Percentiles rank a stretch among this genome's conserved stretches.
Conservation (phyloP, 2,329 filamentous ascomycete genomes). For the Hortaea werneckii region DNA sequence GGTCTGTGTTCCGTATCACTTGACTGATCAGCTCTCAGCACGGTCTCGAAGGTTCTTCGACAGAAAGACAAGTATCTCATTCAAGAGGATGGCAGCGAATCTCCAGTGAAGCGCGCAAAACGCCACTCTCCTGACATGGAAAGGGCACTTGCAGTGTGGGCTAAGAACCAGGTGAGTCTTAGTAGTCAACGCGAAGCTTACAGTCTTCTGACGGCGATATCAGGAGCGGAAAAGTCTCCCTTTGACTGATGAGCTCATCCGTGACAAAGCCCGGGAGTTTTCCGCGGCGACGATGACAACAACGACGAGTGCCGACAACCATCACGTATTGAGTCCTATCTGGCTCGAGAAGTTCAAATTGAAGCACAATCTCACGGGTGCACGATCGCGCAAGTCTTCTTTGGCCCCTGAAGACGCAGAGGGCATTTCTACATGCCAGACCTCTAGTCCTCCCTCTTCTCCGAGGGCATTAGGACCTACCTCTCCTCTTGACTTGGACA, state of each 20-base stretch:
- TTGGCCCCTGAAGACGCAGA: constrained; percentile 58
- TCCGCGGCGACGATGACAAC: constrained; percentile 30
- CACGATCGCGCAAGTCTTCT: constrained; percentile 46
- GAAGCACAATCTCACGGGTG: constrained; percentile 58
- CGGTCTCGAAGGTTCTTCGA: constrained; percentile 93
- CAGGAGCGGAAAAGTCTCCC: constrained; percentile 64
- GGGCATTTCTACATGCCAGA: constrained; percentile 49
- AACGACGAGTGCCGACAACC: constrained; percentile 58
- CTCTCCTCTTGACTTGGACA: constrained; percentile 54
- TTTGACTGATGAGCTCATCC: constrained; percentile 72
- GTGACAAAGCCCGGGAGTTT: constrained; percentile 75
- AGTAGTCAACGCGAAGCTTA: no score
- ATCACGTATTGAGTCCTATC: constrained; percentile 59
- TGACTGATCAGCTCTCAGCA: constrained; percentile 45
- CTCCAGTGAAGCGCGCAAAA: constrained; percentile 72
- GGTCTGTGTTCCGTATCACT: no score
- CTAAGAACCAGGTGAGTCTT: constrained; percentile 47
- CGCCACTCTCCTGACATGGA: constrained; percentile 87
- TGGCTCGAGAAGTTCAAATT: constrained; percentile 97
- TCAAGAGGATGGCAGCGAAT: constrained; percentile 66
- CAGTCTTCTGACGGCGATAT: constrained; percentile 4
- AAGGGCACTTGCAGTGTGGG: constrained; percentile 78
- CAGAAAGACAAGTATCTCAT: constrained; percentile 91
- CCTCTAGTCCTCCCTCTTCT: constrained; percentile 56
- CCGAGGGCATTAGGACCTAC: constrained; percentile 55